Evolutionary conservation across 257 asterid genomes (phyloP), one percentile per base, ranked within the genome.

Genomic region (Solanum sitiens): DNA sequence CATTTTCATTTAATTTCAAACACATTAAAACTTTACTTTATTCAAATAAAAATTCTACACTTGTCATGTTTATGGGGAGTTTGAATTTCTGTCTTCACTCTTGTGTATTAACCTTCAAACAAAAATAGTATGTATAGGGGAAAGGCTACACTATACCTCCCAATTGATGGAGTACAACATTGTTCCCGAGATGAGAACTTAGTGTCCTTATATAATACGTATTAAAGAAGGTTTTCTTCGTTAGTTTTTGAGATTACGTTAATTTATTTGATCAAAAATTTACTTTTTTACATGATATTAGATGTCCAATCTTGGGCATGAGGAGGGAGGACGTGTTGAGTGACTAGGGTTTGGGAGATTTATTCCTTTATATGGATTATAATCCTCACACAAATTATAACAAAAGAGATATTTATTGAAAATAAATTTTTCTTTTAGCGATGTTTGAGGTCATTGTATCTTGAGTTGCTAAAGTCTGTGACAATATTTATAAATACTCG

Each of bases 191-290:
- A 45, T 11, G 16, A 45, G 53, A 11, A 15, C 15, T 50, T 50
- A 15, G 61, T 50, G 9, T 50, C 3, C 1, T 23, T 23, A 63
- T 23, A 10, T 20, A 2, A 3, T 47, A 11, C 50, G 50, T 56
- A 20, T 59, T 59, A 20, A 3, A 8, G n/a, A n/a, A n/a, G n/a
- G n/a, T n/a, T n/a, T n/a, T n/a, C n/a, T n/a, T n/a, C n/a, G 1
- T n/a, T 63, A 10, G 0, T 2, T 23, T 23, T 9, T 61, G 70
- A 61, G 27, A 1, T 61, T 23, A 4, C 1, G 14, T 61, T 9
- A 23, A 0, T 9, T 0, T 0, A 0, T 63, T 23, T 8, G 5
- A 59, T 59, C 0, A 2, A 59, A 59, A 59, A 8, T 1, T 21
- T 23, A 61, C 12, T 8, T 23, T 9, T 63, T 23, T 23, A 63